phyloP scores from a whole-genome alignment of 1,284 basidiomycete species.

The Hypsizygus ulmarius region DNA sequence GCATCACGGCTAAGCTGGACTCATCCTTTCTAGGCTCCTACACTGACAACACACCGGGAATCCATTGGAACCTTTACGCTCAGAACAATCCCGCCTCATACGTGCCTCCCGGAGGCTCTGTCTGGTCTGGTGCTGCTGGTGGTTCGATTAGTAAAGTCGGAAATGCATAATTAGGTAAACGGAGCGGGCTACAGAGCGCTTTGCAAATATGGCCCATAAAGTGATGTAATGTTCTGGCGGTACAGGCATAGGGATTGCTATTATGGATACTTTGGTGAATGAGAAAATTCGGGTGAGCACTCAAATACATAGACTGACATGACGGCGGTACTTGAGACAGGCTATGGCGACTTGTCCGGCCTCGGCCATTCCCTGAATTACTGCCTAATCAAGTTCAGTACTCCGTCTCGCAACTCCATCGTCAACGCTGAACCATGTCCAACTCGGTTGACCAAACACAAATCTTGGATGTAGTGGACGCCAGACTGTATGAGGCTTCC shows the following conservation, averaged over 20 bases:
- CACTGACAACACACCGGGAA: constrained; percentile 28
- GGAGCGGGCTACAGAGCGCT: neutral
- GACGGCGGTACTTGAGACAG: neutral
- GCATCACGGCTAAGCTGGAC: neutral
- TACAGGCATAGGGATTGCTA: too few species aligned
- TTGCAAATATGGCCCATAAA: too few species aligned
- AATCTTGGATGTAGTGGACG: constrained; percentile 8
- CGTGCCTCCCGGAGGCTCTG: constrained; percentile 27
- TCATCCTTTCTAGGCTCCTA: constrained; percentile 22
- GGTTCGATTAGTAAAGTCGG: constrained; percentile 22
- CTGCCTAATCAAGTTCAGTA: neutral
- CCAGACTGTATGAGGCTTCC: constrained; percentile 11
- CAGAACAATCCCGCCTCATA: constrained; percentile 22
- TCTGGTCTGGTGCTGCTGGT: constrained; percentile 27
- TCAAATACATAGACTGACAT: too few species aligned
- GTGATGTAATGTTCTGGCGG: too few species aligned
- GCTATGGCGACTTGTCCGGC: neutral
- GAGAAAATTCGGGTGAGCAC: too few species aligned
- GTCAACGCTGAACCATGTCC: constrained; percentile 11
- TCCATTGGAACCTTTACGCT: constrained; percentile 30
- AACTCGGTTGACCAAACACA: constrained; percentile 10
- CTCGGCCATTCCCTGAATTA: neutral
- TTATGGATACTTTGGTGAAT: too few species aligned
- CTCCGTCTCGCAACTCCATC: neutral
- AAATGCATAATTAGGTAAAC: constrained; percentile 5